Conservation (phyloP, 2,329 filamentous ascomycete genomes). For the Cercospora zeina region DNA sequence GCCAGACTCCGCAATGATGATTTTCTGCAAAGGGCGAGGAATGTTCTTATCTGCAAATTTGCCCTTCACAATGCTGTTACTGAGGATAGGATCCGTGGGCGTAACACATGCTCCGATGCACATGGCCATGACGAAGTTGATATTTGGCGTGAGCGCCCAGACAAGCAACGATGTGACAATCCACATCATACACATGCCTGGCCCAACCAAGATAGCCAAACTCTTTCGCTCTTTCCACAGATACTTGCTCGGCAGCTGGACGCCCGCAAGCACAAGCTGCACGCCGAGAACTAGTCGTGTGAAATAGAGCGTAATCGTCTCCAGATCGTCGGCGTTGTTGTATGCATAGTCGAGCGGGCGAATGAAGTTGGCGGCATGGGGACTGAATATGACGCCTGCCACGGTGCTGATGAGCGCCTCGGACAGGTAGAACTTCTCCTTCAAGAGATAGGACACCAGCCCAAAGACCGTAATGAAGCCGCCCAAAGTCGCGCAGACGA, state of each 20-base stretch:
- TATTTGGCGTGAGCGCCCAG: conserved; percentile 70
- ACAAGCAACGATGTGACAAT: conserved; percentile 74
- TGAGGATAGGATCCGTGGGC: conserved; percentile 84
- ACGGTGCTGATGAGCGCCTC: conserved; percentile 88
- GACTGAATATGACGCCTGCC: conserved; percentile 75
- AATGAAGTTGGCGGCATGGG: conserved; percentile 73
- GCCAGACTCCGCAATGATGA: conserved; percentile 67
- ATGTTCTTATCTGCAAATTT: conserved; percentile 92
- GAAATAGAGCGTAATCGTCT: conserved; percentile 78
- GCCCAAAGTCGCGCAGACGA: conserved; percentile 75
- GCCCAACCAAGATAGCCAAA: conserved; percentile 72
- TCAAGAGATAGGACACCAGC: conserved; percentile 82
- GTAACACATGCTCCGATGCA: conserved; percentile 85
- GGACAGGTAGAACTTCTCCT: conserved; percentile 87
- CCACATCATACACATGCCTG: conserved; percentile 88
- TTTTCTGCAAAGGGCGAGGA: conserved; percentile 75
- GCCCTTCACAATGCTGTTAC: conserved; percentile 88
- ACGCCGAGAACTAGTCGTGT: conserved; percentile 84
- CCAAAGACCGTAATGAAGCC: conserved; percentile 91
- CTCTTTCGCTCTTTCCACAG: conserved; percentile 76
- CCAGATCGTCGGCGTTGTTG: conserved; percentile 58
- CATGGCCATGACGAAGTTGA: conserved; percentile 75
- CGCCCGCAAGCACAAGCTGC: conserved; percentile 82
- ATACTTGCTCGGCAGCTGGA: conserved; percentile 83
- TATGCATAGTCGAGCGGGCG: conserved; percentile 71